Percentiles rank a stretch among this genome's conserved stretches.
phyloP scores from a whole-genome alignment of 2,329 filamentous ascomycete genomes.

The Myriosclerotinia curreyana region DNA sequence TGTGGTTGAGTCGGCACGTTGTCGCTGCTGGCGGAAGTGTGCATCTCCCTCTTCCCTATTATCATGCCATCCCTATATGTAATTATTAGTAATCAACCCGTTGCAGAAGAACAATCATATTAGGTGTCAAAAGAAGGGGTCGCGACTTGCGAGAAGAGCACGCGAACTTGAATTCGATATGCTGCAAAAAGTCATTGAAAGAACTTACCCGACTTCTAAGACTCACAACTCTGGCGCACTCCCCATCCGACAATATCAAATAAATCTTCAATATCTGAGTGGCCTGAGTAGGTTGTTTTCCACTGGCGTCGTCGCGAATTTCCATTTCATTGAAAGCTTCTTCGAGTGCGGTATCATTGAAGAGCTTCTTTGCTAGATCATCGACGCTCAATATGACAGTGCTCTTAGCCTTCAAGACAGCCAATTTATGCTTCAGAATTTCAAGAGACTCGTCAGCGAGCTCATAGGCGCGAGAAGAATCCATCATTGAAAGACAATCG shows the following conservation, averaged over 20 bases:
- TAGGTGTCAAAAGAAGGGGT: too few species aligned
- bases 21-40: conserved; percentile 44
- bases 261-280: conserved; percentile 27
- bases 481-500: background rate
- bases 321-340: background rate
- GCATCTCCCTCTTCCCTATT: conserved; percentile 44
- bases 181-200: background rate
- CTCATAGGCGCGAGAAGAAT: background rate
- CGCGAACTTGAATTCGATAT: background rate
- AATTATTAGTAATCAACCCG: background rate
- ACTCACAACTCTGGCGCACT: conserved; percentile 28
- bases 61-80: conserved; percentile 44
- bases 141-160: background rate
- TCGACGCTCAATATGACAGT: conserved; percentile 1
- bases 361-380: conserved; percentile 4
- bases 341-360: background rate
- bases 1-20: conserved; percentile 40
- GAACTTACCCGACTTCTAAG: conserved; percentile 28
- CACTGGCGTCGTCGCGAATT: conserved; percentile 16
- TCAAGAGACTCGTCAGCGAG: background rate
- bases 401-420: background rate
- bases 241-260: conserved; percentile 25
- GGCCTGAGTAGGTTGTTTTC: conserved; percentile 8
- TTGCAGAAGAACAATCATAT: background rate
- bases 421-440: background rate